Evolutionary conservation across 2,329 filamentous ascomycete species (phyloP), one percentile per base, ranked within the genome.

Genomic region (Bipolaris sorokiniana): DNA sequence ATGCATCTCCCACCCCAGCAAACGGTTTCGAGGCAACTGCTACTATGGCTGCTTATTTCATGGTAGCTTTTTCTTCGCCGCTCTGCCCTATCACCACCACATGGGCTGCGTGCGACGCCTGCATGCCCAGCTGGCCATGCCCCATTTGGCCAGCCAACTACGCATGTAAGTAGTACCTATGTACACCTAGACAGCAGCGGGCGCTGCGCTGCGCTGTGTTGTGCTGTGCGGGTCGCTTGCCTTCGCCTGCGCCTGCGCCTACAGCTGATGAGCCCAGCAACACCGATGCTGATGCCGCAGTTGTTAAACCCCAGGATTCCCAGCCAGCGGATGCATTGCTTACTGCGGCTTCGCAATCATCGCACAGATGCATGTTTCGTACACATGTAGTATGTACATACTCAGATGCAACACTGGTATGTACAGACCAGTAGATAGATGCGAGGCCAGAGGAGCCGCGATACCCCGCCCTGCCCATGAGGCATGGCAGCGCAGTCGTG

Each of bases 1-100:
- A 51, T 40, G 54, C 52, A 64, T 57, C 59, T 41, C 48, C 40
- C 26, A 52, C 44, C 58, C 59, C 34, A 54, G 54, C 48, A 45
- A 62, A 62, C 51, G 37, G 48, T 53, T 48, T 50, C 45, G 38
- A 41, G 28, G 36, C 44, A n/a, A 46, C 3, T 11, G 28, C 28
- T 31, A 5, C 28, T 31, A 37, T 28, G 48, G 41, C 51, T 55
- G 56, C 56, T 55, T 55, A 57, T 10, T 46, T 36, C 42, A 41
- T 15, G 7, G 51, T 16, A 15, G 15, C 34, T 16, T 37, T 5
- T 16, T 26, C 41, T 31, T 31, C 3, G 13, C 11, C 20, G 15
- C 40, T 18, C 20, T 44, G 22, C 41, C 28, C 15, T 23, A 44
- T 5, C 23, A 7, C 13, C 34, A 16, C 34, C 4, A 16, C 41